phyloP scores from a whole-genome alignment of 2,329 filamentous ascomycete species.

The Colletotrichum sp. region DNA sequence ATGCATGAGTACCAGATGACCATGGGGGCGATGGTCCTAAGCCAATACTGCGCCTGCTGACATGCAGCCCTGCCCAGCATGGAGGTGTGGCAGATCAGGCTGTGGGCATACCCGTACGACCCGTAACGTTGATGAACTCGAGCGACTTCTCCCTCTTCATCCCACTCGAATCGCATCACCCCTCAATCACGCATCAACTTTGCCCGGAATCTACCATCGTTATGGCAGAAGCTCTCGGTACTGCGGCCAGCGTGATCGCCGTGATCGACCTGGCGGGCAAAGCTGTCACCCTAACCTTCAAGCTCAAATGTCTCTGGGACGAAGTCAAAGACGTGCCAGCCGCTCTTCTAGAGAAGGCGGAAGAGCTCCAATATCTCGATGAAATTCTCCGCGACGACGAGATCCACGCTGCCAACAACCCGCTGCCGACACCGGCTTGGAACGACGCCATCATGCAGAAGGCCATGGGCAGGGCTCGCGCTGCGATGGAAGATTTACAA shows the following conservation, averaged over 20 bases:
- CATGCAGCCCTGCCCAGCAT: neutral
- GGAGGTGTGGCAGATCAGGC: neutral
- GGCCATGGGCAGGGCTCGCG: neutral
- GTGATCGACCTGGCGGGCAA: slow-evolving; percentile 14
- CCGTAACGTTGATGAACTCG: neutral
- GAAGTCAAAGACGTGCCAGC: slow-evolving; percentile 20
- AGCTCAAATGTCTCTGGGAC: slow-evolving; percentile 15
- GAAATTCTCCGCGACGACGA: neutral
- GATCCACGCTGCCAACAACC: neutral
- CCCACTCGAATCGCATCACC: neutral
- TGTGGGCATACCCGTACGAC: neutral
- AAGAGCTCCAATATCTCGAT: neutral
- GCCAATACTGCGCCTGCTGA: neutral
- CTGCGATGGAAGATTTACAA: neutral
- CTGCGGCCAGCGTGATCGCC: slow-evolving; percentile 1
- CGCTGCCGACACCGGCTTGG: neutral
- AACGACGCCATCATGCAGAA: neutral
- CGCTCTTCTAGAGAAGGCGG: neutral
- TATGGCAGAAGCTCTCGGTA: slow-evolving; percentile 6
- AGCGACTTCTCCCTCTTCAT: neutral
- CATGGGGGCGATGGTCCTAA: too few relatives aligned
- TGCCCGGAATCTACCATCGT: neutral
- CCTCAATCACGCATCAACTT: too few relatives aligned
- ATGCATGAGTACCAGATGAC: too few relatives aligned
- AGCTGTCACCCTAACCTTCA: slow-evolving; percentile 15